Conservation (phyloP, 306 rosid genomes). For the Inga laurina region DNA sequence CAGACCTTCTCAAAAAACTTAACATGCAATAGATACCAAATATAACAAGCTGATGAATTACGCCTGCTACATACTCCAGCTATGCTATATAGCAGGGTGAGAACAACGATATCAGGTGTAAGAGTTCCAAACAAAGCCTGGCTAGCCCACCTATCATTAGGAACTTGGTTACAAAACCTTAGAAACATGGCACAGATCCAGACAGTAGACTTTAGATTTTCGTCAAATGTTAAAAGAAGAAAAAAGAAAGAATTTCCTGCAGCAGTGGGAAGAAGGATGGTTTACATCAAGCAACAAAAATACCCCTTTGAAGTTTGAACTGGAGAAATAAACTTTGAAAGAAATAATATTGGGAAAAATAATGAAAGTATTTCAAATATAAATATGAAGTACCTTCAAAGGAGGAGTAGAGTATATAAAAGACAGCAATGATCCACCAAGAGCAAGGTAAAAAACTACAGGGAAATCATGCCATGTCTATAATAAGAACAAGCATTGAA, state of each 20-base stretch:
- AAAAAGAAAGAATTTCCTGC: neutral
- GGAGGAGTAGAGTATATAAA: conserved; percentile 99
- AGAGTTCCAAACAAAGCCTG: too few species aligned
- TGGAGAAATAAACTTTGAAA: neutral
- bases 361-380: neutral
- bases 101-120: too few species aligned
- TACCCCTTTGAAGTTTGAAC: too few species aligned
- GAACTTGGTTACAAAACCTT: too few species aligned
- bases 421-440: conserved; percentile 90
- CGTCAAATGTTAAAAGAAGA: conserved; percentile 7
- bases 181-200: too few species aligned
- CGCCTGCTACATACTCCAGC: too few species aligned
- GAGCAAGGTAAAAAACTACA: conserved; percentile 75
- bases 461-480: conserved; percentile 93
- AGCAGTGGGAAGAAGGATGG: neutral
- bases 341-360: neutral
- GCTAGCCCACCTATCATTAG: too few species aligned
- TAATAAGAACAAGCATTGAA: conserved; percentile 39
- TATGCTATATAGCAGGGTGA: too few species aligned
- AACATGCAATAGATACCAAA: too few species aligned
- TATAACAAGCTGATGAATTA: too few species aligned
- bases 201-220: neutral
- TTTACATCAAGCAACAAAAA: neutral
- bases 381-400: conserved; percentile 55
- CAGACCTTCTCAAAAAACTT: too few species aligned